Base-by-base conservation (phyloP, 306 rosid genomes). In the Cucumis hystrix region DNA sequence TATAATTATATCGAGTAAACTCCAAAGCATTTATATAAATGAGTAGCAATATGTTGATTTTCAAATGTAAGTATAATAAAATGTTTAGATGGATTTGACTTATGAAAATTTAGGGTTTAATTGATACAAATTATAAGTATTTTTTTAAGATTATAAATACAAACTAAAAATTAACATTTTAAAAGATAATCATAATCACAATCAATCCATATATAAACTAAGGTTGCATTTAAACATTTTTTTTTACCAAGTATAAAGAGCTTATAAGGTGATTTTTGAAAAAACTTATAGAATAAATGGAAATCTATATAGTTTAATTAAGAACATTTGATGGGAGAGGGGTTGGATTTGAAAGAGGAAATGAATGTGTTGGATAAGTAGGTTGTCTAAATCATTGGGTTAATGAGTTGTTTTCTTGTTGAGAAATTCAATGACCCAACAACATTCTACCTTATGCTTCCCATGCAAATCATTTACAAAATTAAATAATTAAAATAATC, bases 361-460 rank as follows among this genome's bases (percentile, higher is more conserved):
- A 70, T 70, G 76, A 40, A 70, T 49, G 10, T 25, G 75, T 69
- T 67, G 60, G 76, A 72, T 72, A 2, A 51, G 76, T 70, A 23
- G 40, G 75, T 72, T 72, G 76, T 72, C 76, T 72, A 52, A 72
- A 72, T 72, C 76, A 72, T 72, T 25, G 43, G 76, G 76, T 51
- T 72, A 71, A 71, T 71, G 60, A 51, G 76, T 71, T 71, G 76
- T 71, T 71, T 71, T 71, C 60, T 71, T 49, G 76, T 71, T 71
- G 60, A 49, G 76, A 49, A 47, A 25, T 71, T 49, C 61, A 49
- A 71, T 8, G 61, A 16, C 76, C 76, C 39, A 69, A 71, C 76
- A 47, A 71, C 43, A 47, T 49, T 71, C 60, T 71, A 47, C 76
- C 76, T 71, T 49, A 43, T 69, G 56, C n/a, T 49, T 11, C 76